Conservation (phyloP, 129 eudicot species). For the Flaveria bidentis region DNA sequence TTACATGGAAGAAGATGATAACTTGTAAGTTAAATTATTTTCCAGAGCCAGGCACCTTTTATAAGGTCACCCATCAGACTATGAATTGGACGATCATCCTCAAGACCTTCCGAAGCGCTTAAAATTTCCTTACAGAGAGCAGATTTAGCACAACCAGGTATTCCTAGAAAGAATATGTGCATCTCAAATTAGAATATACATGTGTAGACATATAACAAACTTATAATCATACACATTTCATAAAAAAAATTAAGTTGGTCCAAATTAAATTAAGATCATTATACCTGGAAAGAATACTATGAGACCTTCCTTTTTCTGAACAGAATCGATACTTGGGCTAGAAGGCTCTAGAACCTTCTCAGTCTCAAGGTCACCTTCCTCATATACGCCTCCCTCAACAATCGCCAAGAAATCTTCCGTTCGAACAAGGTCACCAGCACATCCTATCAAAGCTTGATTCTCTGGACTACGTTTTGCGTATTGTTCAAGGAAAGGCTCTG, state of each 20-base stretch:
- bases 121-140: conserved; percentile 88
- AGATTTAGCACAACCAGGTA: conserved; percentile 99
- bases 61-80: conserved; percentile 95
- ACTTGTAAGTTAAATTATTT: neutral
- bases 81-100: conserved; percentile 87
- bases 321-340: conserved; percentile 57
- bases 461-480: conserved; percentile 79
- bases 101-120: conserved; percentile 56
- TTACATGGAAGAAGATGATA: neutral
- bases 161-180: conserved; percentile 45
- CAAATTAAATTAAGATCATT: neutral
- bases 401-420: conserved; percentile 84
- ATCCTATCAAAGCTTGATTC: conserved; percentile 79
- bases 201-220: neutral
- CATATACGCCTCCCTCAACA: conserved; percentile 72
- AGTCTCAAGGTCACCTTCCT: conserved; percentile 81
- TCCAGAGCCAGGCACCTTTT: conserved; percentile 54
- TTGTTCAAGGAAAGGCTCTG: conserved; percentile 92
- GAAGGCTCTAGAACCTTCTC: conserved; percentile 50
- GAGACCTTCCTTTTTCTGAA: conserved; percentile 74
- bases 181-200: conserved; percentile 19
- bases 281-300: conserved; percentile 96
- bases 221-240: conserved; percentile 1
- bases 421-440: conserved; percentile 77
- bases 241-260: neutral